Percentiles rank a stretch among this genome's conserved stretches.
These are phyloP conservation scores for Neurospora sp. DNA, from an alignment of 495 filamentous ascomycete genomes.

Conservation along the genomic window DNA sequence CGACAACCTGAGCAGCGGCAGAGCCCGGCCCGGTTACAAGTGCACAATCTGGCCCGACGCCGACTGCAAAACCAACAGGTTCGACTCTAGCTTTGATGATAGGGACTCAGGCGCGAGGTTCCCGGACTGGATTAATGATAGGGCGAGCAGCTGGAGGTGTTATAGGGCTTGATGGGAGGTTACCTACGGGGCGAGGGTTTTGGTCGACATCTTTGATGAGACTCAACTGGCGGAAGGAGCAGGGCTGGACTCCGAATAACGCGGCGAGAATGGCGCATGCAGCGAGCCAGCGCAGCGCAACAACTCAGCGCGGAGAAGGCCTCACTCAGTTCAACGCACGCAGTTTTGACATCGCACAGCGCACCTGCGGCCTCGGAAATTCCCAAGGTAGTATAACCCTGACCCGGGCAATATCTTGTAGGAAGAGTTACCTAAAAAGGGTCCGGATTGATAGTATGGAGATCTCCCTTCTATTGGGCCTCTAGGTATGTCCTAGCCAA, in stretches of 20 bases:
- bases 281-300: neutral
- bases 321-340: neutral
- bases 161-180: neutral
- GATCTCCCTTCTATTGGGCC: neutral
- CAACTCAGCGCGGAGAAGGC: neutral
- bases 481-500: neutral
- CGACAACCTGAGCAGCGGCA: constrained; percentile 4
- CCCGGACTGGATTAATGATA: constrained; percentile 7
- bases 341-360: neutral
- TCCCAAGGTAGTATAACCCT: neutral
- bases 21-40: constrained; percentile 3
- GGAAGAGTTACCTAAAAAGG: no score
- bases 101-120: neutral
- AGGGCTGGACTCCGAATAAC: no score
- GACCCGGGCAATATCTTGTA: neutral
- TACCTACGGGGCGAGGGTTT: neutral
- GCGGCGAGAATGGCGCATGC: neutral
- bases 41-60: constrained; percentile 14
- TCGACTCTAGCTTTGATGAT: constrained; percentile 1
- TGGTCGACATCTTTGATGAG: neutral
- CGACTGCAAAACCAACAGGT: constrained; percentile 5
- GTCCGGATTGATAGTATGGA: neutral
- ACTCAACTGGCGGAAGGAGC: no score
- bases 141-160: constrained; percentile 10
- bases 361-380: neutral